Base-by-base conservation (phyloP, 371 early-diverging fungal species). In the Amoeboradix gromovi region DNA sequence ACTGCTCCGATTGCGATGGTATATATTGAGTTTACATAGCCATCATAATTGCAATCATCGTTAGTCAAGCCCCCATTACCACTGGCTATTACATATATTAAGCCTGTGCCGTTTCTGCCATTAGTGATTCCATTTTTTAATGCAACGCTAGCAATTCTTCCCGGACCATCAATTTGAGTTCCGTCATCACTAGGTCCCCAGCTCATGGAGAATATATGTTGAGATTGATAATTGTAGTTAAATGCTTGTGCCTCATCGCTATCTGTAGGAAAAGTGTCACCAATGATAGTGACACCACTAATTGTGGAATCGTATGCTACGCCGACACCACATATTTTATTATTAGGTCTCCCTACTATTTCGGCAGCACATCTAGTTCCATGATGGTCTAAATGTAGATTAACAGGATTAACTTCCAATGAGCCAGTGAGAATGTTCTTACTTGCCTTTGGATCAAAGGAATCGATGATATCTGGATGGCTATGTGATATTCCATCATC, bases 311-410 rank as follows among this genome's bases (percentile, higher is more conserved):
- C 80, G 74, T 84, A 91, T 0, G 95, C 95, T 66, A 94, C 84
- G 27, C 97, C 97, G 0, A 95, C 85, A n/a, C 95, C 95, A 72
- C 97, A 94, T 0, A 85, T 85, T 74, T 87, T 76, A 75, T 96
- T 96, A 67, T 27, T 27, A 65, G 79, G 78, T 12, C 79, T 81
- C 17, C 94, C 93, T 0, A 93, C 97, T 32, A 96, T 89, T 78
- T 93, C 91, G 5, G 95, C 97, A 2, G 97, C 97, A 77, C 95
- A 94, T 30, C 97, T 78, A 0, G 97, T 95, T 65, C 95, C 97
- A 75, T 96, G 97, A 32, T 81, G 80, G 75, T 96, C 97, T 22
- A 48, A 48, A 74, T 86, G 83, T 71, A 87, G 86, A 72, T 95
- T 95, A 72, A 87, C 94, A 74, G 94, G 94, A 72, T 90, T 90